Conservation (phyloP, 1,139 yeast genomes). For the Groenewaldozyma auringiensis region DNA sequence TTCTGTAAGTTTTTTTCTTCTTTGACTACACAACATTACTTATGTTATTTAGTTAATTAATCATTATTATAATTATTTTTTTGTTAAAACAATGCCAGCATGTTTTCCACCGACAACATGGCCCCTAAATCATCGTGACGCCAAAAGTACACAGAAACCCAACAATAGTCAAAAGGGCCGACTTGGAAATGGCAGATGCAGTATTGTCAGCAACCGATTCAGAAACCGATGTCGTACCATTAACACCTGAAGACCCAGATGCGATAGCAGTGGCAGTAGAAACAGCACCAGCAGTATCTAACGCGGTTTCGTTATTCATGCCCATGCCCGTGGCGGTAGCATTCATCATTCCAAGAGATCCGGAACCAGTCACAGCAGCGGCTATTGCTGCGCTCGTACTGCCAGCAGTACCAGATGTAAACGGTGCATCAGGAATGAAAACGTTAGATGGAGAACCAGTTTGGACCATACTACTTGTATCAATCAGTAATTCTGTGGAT, state of each 20-base stretch:
- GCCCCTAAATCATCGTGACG: neutral
- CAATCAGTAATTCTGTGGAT: neutral
- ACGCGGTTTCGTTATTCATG: too few relatives aligned
- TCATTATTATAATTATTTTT: too few relatives aligned
- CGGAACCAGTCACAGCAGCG: neutral
- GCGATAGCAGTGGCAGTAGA: neutral
- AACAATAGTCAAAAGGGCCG: neutral
- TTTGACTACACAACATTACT: too few relatives aligned
- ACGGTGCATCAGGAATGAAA: slow-evolving; percentile 69
- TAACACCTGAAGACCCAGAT: neutral
- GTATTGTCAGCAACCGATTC: neutral
- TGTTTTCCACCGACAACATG: neutral
- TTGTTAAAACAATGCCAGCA: too few relatives aligned
- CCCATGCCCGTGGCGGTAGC: neutral
- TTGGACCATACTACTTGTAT: slow-evolving; percentile 39
- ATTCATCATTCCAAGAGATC: neutral
- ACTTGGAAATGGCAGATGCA: neutral
- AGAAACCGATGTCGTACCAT: neutral
- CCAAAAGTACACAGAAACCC: neutral
- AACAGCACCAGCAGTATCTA: neutral
- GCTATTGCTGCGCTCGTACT: neutral
- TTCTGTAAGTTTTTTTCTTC: neutral
- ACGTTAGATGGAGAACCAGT: slow-evolving; percentile 89
- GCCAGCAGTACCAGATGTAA: neutral
- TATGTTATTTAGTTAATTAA: too few relatives aligned